Evolutionary conservation across 2,329 filamentous ascomycete species (phyloP), one percentile per base, ranked within the genome.

Genomic region (Colletotrichum sansevieriae): DNA sequence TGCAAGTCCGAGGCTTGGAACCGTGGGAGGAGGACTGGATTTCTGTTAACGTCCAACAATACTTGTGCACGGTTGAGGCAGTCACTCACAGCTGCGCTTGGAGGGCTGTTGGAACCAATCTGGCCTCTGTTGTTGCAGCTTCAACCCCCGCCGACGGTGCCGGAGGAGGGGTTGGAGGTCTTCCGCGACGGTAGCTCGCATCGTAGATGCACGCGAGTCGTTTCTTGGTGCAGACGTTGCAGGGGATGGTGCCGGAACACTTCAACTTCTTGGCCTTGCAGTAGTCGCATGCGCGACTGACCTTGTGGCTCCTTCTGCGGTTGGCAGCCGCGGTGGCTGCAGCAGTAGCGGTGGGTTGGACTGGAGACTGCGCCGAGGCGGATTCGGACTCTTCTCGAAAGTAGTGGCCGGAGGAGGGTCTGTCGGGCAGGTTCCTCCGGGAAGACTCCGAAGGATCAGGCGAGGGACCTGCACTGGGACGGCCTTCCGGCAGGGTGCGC

Each of bases 221-320:
- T 43, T 74, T 77, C 51, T 73, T 74, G 0, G 71, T 72, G 49
- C 79, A 81, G 1, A 73, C 71, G 1, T 74, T 66, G 63, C 80
- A 81, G 2, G 80, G 80, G 20, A 78, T 63, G 0, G 76, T 80
- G 0, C 80, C 80, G n/a, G 70, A 68, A 60, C 80, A 81, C 73
- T 76, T 78, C 13, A 78, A 71, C 66, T 81, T 81, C 63, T 77
- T 78, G 10, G 72, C 29, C 71, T 81, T 81, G 74, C 80, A 81
- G 35, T 74, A 73, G 63, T 81, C 80, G 64, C 80, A 81, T 13
- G 79, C 79, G 15, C 77, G 73, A 58, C 75, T 79, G 5, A 80
- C 78, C 70, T 81, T 82, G 41, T 76, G 71, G 22, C 63, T 47
- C 22, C 68, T 57, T 43, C 70, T 56, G 13, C 59, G 55, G 18